Evolutionary conservation across 306 rosid genomes (phyloP), one percentile per base, ranked within the genome.

Genomic region (Castanopsis chinensis): DNA sequence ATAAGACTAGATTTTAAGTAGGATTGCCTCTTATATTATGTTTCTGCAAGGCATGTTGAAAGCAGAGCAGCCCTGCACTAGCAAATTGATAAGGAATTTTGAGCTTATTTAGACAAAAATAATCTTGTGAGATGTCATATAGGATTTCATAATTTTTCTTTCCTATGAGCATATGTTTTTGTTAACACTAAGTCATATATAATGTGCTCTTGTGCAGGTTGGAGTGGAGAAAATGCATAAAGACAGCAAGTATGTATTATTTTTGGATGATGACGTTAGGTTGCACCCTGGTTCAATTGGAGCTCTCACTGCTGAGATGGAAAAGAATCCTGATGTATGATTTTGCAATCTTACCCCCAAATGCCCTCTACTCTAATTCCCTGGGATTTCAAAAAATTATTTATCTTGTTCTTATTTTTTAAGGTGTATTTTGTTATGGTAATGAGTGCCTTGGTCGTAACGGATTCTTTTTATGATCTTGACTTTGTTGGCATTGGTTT

Each of bases 231-330:
- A 79, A 79, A 96, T 96, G 97, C 93, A 93, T 65, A 90, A 91
- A 82, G 93, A 86, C 74, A 89, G 80, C 86, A 96, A 93, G 78
- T 96, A 93, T 88, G 92, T 96, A 53, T 77, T 96, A 55, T 93
- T 96, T 87, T 80, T 96, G 87, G 99, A 93, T 86, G 99, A 96
- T 43, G 99, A 96, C 78, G 93, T 96, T 72, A 89, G 97, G 88
- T 82, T 96, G 53, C 99, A 96, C 88, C 99, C 99, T 77, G 99
- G 99, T 75, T 84, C 99, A 70, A 90, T 96, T 74, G 98, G 99
- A 81, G 90, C 97, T 43, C 90, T 96, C 61, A 79, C 91, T 43
- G 37, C 78, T 37, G 98, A 96, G 84, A 96, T 96, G 99, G 91
- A 91, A 88, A 96, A 86, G 71, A 93, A 93, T 78, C 97, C 99